Base-by-base conservation (phyloP, 805 yeast species). In the Pichia membranifaciens region DNA sequence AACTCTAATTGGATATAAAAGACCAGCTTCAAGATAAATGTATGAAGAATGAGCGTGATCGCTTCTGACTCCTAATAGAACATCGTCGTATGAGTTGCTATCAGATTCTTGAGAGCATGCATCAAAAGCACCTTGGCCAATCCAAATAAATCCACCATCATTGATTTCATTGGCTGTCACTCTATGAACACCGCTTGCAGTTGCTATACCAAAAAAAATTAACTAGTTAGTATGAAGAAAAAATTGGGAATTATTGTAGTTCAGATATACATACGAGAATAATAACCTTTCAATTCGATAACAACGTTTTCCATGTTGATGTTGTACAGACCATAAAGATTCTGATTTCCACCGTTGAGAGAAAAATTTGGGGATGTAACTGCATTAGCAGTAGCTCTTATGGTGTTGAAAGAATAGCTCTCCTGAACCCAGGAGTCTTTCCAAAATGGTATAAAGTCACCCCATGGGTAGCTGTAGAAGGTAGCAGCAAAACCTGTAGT, bases 61-160 rank as follows among this genome's bases (percentile, higher is more conserved):
- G n/a, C 32, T 22, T 28, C 45, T 28, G 4, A 33, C 43, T 18
- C 35, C 50, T 20, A 47, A 33, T 33, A 47, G 42, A 22, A 47
- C 43, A 16, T 43, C 41, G 7, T 25, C 31, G 12, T 38, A 43
- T 10, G 40, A 16, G 9, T 37, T 9, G 20, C 16, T 16, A 4
- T n/a, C 5, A 13, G 42, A 21, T 9, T 42, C 34, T 31, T 44
- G 46, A 6, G 40, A 16, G 53, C 70, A 61, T 53, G 74, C 70
- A 21, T 58, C 58, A 29, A 70, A 59, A 12, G 64, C 64, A 43
- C 53, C 57, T 6, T 60, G 61, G 37, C 67, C 67, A 33, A 61
- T 44, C 38, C 53, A 56, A 35, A 68, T 62, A 48, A 58, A 59
- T 16, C 51, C 62, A 22, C 57, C 53, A 52, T 66, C 67, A 52